phyloP scores from a whole-genome alignment of 2,329 filamentous ascomycete genomes.

The Cylindrodendrum hubeiense region DNA sequence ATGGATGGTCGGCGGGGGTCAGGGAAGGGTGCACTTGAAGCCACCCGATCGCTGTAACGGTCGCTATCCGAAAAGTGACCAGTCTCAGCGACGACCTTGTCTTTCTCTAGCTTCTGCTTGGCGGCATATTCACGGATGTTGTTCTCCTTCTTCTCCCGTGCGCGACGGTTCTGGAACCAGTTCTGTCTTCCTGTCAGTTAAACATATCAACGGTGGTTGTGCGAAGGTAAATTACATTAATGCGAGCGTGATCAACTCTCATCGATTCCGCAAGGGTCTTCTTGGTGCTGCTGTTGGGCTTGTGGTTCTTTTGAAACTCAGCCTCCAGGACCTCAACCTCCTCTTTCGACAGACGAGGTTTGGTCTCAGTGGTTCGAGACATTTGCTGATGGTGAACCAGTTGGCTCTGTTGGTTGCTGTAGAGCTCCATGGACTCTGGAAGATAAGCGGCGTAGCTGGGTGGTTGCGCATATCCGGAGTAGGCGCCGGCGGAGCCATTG shows the following conservation, averaged over 20 bases:
- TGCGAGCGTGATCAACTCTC: conserved; percentile 72
- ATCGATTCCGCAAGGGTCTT: conserved; percentile 71
- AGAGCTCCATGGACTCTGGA: conserved; percentile 54
- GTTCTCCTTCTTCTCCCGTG: conserved; percentile 74
- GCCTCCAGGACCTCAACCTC: conserved; percentile 70
- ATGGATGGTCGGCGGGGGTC: conserved; percentile 39
- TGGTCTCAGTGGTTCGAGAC: conserved; percentile 60
- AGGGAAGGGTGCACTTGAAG: conserved; percentile 56
- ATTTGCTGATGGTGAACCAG: conserved; percentile 54
- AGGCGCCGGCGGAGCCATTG: conserved; percentile 45
- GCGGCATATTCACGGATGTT: conserved; percentile 60
- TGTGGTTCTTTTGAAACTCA: conserved; percentile 74
- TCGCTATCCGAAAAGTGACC: conserved; percentile 45
- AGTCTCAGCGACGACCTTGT: conserved; percentile 42
- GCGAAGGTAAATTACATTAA: conserved; percentile 63
- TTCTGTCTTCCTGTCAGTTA: conserved; percentile 63
- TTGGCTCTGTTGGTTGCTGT: conserved; percentile 52
- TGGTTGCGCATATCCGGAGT: conserved; percentile 48
- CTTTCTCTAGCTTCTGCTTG: conserved; percentile 52
- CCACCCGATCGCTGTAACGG: conserved; percentile 52
- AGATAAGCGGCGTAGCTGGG: conserved; percentile 52
- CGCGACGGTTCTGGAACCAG: conserved; percentile 77
- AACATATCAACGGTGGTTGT: background rate
- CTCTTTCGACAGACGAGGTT: conserved; percentile 68
- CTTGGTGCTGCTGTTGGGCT: conserved; percentile 73